Percentiles rank a stretch among this genome's conserved stretches.
Evolutionary conservation across 257 asterid genomes (phyloP).

Genomic region (Pogostemon cablin): DNA sequence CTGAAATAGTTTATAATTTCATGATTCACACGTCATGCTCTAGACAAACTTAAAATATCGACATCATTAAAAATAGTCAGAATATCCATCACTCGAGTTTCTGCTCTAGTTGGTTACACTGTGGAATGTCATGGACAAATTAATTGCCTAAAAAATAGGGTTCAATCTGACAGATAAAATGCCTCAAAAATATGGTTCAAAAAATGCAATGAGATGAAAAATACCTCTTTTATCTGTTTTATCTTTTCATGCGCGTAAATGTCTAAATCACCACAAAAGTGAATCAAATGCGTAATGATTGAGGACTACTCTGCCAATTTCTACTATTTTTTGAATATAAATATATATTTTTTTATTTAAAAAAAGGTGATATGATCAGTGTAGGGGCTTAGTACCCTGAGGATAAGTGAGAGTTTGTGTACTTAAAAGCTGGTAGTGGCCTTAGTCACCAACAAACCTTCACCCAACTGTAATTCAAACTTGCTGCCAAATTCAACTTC

Average conservation of each 20-base stretch:
- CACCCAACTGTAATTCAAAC: no score
- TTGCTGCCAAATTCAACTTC: no score
- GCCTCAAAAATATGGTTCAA: constrained; percentile 36
- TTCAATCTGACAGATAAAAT: constrained; percentile 12
- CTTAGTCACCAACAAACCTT: no score
- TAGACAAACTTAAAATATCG: neutral
- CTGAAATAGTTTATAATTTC: no score
- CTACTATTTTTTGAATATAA: no score
- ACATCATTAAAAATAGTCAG: neutral
- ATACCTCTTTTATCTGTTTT: constrained; percentile 5
- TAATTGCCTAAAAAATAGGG: constrained; percentile 33
- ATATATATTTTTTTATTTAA: no score
- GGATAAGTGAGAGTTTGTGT: no score
- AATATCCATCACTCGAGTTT: neutral
- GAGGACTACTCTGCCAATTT: neutral
- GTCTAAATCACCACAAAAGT: constrained; percentile 10
- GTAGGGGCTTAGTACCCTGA: no score
- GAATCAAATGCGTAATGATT: constrained; percentile 30
- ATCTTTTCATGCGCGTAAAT: constrained; percentile 11
- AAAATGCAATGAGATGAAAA: constrained; percentile 28
- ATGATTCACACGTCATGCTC: neutral
- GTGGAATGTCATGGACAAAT: constrained; percentile 22
- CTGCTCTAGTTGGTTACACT: neutral
- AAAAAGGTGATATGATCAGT: no score
- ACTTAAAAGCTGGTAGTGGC: no score